Percentiles rank a stretch among this genome's conserved stretches.
phyloP scores from a whole-genome alignment of 2,329 filamentous ascomycete species.

The Colletotrichum acutatum region DNA sequence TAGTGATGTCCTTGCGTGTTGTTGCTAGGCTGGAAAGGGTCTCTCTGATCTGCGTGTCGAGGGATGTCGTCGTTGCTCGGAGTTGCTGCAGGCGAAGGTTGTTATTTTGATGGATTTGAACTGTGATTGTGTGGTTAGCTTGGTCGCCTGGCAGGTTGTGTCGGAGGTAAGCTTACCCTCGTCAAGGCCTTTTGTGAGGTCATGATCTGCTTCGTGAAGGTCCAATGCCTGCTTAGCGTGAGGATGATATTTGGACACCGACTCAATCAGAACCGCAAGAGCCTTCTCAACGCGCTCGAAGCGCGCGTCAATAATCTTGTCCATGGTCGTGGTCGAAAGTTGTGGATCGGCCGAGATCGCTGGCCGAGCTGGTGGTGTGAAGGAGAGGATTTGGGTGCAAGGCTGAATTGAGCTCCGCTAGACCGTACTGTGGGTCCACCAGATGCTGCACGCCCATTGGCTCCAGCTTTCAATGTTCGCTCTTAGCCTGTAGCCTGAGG shows the following conservation, averaged over 20 bases:
- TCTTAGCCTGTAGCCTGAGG: constrained; percentile 34
- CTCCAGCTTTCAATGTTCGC: constrained; percentile 2
- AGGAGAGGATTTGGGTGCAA: constrained; percentile 13
- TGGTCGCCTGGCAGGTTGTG: background rate
- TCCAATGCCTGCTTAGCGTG: constrained; percentile 74
- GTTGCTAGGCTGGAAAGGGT: constrained; percentile 76
- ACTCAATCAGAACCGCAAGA: constrained; percentile 78
- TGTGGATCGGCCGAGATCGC: background rate
- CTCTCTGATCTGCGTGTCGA: constrained; percentile 79
- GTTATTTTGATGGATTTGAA: constrained; percentile 81
- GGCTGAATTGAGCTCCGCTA: constrained; percentile 26
- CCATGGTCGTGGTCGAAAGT: constrained; percentile 56
- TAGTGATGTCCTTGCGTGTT: constrained; percentile 78
- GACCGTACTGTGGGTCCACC: background rate
- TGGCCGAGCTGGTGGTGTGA: background rate
- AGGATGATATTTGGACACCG: constrained; percentile 85
- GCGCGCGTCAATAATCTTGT: constrained; percentile 68
- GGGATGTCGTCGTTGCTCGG: constrained; percentile 70
- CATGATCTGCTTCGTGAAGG: constrained; percentile 75
- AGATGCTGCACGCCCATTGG: constrained; percentile 22
- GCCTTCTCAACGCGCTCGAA: constrained; percentile 76
- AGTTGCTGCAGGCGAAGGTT: constrained; percentile 74
- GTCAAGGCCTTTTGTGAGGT: constrained; percentile 73
- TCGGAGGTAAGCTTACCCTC: constrained; percentile 59
- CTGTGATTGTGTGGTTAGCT: constrained; percentile 48